phyloP scores from a whole-genome alignment of 2,329 filamentous ascomycete genomes.

The Stachybotrys chartarum region DNA sequence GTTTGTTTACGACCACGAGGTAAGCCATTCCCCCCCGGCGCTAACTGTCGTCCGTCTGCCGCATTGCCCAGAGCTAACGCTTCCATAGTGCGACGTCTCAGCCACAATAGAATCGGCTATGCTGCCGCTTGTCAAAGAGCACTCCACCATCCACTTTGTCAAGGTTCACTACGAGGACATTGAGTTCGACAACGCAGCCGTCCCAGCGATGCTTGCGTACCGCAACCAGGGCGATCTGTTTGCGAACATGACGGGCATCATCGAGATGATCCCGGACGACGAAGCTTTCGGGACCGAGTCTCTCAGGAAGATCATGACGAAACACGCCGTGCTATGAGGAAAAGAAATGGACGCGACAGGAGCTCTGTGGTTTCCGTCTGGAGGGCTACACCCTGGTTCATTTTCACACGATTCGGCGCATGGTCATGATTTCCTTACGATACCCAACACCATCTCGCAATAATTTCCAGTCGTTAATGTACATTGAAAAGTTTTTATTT shows the following conservation, averaged over 20 bases:
- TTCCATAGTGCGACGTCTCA: constrained; percentile 66
- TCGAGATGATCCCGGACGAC: constrained; percentile 74
- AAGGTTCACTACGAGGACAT: constrained; percentile 88
- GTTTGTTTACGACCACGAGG: constrained; percentile 83
- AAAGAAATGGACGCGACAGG: not conserved
- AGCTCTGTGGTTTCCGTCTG: not conserved
- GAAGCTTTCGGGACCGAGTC: constrained; percentile 49
- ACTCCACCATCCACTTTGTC: constrained; percentile 75
- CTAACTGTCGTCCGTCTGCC: not conserved
- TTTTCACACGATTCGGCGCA: not conserved
- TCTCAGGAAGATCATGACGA: constrained; percentile 44
- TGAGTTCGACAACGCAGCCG: constrained; percentile 83
- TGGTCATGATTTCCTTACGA: not conserved
- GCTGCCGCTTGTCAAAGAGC: constrained; percentile 61
- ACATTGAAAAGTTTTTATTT: not conserved
- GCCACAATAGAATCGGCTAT: constrained; percentile 73
- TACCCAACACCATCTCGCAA: not conserved
- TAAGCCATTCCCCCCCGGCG: constrained; percentile 37
- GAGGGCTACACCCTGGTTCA: not conserved
- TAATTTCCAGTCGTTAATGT: not conserved
- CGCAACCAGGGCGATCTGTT: constrained; percentile 82
- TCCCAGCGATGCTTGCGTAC: constrained; percentile 86
- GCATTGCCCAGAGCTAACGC: constrained; percentile 10
- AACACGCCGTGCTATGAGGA: constrained; percentile 44
- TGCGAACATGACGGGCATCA: constrained; percentile 78